Conservation (phyloP, 1,139 yeast species). For the Diutina neorugosa region DNA sequence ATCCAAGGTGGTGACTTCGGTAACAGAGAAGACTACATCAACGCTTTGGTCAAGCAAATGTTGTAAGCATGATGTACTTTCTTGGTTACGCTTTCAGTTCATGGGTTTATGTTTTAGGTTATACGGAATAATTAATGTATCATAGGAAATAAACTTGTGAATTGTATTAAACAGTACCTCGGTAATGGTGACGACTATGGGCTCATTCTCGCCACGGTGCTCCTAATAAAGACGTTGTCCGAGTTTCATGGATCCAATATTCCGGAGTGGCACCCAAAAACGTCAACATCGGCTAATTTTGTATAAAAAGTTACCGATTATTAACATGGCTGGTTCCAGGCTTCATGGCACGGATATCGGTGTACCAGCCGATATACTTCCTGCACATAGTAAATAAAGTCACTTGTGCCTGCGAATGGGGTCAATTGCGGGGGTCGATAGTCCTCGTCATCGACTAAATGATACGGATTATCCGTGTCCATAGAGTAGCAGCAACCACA, state of each 20-base stretch:
- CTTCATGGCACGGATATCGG: too few relatives aligned
- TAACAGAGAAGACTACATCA: constrained; percentile 98
- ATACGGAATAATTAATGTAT: constrained; percentile 3
- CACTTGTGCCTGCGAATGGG: background rate
- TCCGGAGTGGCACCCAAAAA: too few relatives aligned
- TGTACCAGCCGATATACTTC: too few relatives aligned
- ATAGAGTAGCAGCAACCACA: background rate
- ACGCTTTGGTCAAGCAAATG: constrained; percentile 96
- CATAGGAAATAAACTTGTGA: constrained; percentile 55
- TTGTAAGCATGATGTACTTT: constrained; percentile 36
- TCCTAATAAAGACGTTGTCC: too few relatives aligned
- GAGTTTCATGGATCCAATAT: too few relatives aligned
- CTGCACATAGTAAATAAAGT: background rate
- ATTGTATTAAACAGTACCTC: constrained; percentile 10
- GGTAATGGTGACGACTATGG: too few relatives aligned
- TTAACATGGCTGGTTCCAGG: background rate
- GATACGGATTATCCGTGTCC: too few relatives aligned
- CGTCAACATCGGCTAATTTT: too few relatives aligned
- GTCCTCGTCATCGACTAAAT: background rate
- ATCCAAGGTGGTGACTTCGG: constrained; percentile 99
- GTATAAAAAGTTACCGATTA: too few relatives aligned
- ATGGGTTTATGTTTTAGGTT: background rate
- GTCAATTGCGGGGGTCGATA: background rate
- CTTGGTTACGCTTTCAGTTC: background rate
- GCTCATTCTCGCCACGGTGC: too few relatives aligned